phyloP scores from a whole-genome alignment of 2,329 filamentous ascomycete species.

The Fusarium sarcochroum region DNA sequence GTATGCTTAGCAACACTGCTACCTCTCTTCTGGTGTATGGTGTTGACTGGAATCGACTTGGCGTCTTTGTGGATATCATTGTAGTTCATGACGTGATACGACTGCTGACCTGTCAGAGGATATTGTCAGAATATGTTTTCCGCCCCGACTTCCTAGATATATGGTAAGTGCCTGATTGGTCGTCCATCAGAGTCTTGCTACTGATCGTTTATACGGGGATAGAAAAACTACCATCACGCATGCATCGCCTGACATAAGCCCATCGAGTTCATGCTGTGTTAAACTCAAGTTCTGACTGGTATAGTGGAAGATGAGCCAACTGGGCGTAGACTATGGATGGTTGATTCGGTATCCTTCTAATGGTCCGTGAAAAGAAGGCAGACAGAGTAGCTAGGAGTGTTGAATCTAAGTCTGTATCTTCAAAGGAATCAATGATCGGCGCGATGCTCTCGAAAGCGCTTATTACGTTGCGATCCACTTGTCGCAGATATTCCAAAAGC shows the following conservation, averaged over 20 bases:
- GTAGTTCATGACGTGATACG: too few relatives aligned
- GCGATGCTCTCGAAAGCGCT: conserved; percentile 66
- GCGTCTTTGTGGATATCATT: too few relatives aligned
- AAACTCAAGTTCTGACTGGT: conserved; percentile 65
- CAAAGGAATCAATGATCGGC: conserved; percentile 13
- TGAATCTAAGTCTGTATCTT: conserved; percentile 56
- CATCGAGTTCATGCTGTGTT: conserved; percentile 68
- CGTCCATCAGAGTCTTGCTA: too few relatives aligned
- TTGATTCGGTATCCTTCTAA: conserved; percentile 67
- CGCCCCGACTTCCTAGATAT: too few relatives aligned
- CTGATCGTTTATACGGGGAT: conserved; percentile 58
- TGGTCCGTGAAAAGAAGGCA: conserved; percentile 64
- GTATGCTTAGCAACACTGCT: too few relatives aligned
- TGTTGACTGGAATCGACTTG: too few relatives aligned
- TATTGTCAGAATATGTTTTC: too few relatives aligned
- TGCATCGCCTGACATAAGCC: conserved; percentile 63
- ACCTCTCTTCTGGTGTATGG: too few relatives aligned
- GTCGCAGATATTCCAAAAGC: conserved; percentile 66
- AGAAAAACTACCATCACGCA: conserved; percentile 67
- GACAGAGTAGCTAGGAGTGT: conserved; percentile 58
- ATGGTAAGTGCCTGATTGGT: too few relatives aligned
- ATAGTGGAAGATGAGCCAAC: conserved; percentile 63
- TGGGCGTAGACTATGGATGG: conserved; percentile 67
- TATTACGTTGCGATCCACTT: conserved; percentile 68
- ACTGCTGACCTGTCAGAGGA: too few relatives aligned